These are phyloP conservation scores for Tremella yokohamensis DNA, from an alignment of 768 basidiomycete species.

Conservation along the genomic window DNA sequence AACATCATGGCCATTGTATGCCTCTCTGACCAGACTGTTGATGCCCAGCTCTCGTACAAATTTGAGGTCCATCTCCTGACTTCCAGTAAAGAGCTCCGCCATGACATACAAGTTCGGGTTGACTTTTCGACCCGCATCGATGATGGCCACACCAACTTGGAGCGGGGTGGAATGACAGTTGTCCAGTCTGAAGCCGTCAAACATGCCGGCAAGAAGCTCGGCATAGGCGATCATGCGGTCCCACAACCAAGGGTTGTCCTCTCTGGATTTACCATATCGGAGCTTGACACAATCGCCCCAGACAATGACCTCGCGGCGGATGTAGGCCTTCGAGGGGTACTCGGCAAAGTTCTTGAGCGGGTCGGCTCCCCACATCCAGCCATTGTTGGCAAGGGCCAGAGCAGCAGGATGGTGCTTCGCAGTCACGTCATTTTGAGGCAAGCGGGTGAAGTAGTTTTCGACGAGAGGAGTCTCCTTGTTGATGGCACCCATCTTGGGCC, in stretches of 20 bases:
- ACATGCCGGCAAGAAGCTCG: slow-evolving; percentile 69
- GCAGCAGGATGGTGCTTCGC: slow-evolving; percentile 55
- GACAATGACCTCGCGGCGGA: slow-evolving; percentile 91
- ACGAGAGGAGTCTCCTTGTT: slow-evolving; percentile 72
- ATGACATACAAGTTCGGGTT: slow-evolving; percentile 94
- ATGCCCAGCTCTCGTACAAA: slow-evolving; percentile 90
- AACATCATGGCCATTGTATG: slow-evolving; percentile 75
- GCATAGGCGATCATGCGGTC: slow-evolving; percentile 82
- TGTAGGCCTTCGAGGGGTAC: slow-evolving; percentile 85
- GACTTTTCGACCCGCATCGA: slow-evolving; percentile 81
- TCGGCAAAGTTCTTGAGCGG: slow-evolving; percentile 92
- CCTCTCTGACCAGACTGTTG: slow-evolving; percentile 90
- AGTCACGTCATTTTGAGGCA: slow-evolving; percentile 56
- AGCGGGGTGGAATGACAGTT: slow-evolving; percentile 98
- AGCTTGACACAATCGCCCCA: slow-evolving; percentile 99
- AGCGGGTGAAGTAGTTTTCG: slow-evolving; percentile 87
- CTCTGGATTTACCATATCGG: slow-evolving; percentile 76
- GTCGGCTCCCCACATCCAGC: slow-evolving; percentile 98
- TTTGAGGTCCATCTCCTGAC: slow-evolving; percentile 82
- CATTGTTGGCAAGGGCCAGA: slow-evolving; percentile 91
- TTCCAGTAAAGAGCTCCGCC: slow-evolving; percentile 95
- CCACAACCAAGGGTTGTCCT: slow-evolving; percentile 93
- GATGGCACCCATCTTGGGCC: slow-evolving; percentile 79
- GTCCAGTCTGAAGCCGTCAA: slow-evolving; percentile 96
- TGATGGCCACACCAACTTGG: slow-evolving; percentile 88